Evolutionary conservation across 2,329 filamentous ascomycete genomes (phyloP).

Genomic region (Penicillium sp.): DNA sequence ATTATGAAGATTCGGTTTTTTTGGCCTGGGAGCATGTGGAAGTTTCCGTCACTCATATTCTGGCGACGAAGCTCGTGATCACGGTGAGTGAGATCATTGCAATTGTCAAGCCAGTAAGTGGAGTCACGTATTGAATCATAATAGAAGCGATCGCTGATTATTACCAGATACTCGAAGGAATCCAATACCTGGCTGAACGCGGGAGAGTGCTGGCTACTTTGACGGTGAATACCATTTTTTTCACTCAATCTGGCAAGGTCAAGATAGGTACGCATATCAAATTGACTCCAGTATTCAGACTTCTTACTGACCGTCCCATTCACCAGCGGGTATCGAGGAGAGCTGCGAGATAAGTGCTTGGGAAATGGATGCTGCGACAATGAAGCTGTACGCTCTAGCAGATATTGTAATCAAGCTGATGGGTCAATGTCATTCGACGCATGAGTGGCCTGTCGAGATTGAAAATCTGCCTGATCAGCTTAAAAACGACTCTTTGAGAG

Average conservation of each 20-base stretch:
- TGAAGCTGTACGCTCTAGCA: constrained; percentile 8
- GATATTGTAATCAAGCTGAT: constrained; percentile 11
- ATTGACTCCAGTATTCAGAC: not conserved
- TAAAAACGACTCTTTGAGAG: not conserved
- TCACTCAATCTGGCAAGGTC: constrained; percentile 5
- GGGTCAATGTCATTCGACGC: not conserved
- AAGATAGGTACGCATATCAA: constrained; percentile 3
- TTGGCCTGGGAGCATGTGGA: constrained; percentile 9
- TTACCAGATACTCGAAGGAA: not conserved
- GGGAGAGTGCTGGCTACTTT: constrained; percentile 6
- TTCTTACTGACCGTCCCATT: not conserved
- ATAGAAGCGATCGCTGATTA: not conserved
- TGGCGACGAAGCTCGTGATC: constrained; percentile 4
- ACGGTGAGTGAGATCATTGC: constrained; percentile 4
- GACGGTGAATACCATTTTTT: constrained; percentile 4
- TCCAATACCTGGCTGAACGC: constrained; percentile 1
- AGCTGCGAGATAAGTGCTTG: constrained; percentile 6
- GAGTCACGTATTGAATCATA: not conserved
- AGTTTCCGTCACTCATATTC: constrained; percentile 6
- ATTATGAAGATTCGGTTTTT: not conserved
- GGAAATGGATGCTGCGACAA: constrained; percentile 9
- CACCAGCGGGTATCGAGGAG: constrained; percentile 8
- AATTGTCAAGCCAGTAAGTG: constrained; percentile 6
- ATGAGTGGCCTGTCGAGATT: constrained; percentile 5
- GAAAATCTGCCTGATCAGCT: constrained; percentile 1